A percentile compares a stretch with the other conserved stretches of the same genome.
These are phyloP conservation scores for Fusarium tuaranense DNA, from an alignment of 2,329 filamentous ascomycete genomes.

Conservation along the genomic window DNA sequence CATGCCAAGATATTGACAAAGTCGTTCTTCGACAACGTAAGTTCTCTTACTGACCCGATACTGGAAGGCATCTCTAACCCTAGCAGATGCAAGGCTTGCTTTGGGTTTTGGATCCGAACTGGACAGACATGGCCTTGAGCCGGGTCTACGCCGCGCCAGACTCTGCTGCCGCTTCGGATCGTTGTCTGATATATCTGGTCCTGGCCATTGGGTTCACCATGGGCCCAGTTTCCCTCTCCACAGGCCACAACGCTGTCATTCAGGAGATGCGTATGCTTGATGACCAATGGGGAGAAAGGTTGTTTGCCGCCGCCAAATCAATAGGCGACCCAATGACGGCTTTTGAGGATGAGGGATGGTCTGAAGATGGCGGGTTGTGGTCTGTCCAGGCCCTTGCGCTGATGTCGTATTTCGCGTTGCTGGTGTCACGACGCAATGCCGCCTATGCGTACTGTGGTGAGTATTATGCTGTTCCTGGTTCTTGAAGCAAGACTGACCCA, in stretches of 20 bases:
- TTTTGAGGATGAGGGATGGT: slow-evolving; percentile 46
- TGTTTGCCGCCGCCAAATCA: slow-evolving; percentile 70
- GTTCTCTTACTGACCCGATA: slow-evolving; percentile 22
- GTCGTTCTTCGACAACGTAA: slow-evolving; percentile 71
- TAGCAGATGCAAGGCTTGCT: slow-evolving; percentile 69
- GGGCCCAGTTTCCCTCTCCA: slow-evolving; percentile 63
- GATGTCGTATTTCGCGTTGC: slow-evolving; percentile 74
- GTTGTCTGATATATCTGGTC: slow-evolving; percentile 71
- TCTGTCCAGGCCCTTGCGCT: slow-evolving; percentile 72
- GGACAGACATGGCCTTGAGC: slow-evolving; percentile 65
- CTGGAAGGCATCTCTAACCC: background rate
- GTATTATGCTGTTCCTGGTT: slow-evolving; percentile 13
- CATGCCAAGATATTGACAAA: slow-evolving; percentile 59
- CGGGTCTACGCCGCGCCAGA: slow-evolving; percentile 51
- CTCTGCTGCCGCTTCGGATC: slow-evolving; percentile 59
- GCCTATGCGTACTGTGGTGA: slow-evolving; percentile 72
- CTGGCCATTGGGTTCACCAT: slow-evolving; percentile 73
- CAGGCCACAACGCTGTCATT: slow-evolving; percentile 62
- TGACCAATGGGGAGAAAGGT: slow-evolving; percentile 68
- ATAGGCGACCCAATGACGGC: slow-evolving; percentile 59
- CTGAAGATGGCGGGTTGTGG: slow-evolving; percentile 68
- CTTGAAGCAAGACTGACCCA: slow-evolving; percentile 15
- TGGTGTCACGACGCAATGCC: slow-evolving; percentile 70
- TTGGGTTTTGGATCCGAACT: slow-evolving; percentile 66
- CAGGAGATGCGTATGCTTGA: slow-evolving; percentile 61